Evolutionary conservation across 768 basidiomycete genomes (phyloP).

Genomic region (Suillus subaureus): DNA sequence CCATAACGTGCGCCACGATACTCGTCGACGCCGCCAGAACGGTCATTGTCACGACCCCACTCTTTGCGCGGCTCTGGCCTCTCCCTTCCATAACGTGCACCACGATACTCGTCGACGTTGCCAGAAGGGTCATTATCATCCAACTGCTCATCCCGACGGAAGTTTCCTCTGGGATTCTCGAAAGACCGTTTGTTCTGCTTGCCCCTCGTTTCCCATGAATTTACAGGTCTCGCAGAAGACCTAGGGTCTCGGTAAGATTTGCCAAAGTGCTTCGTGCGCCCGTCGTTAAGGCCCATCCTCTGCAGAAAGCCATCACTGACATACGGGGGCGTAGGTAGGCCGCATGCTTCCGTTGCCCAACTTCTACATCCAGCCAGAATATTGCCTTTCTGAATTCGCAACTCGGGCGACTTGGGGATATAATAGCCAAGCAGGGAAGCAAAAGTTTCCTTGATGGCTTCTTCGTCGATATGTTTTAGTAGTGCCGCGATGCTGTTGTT

Average conservation of each 20-base stretch:
- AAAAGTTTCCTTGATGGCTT: conserved; percentile 61
- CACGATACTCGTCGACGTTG: conserved; percentile 5
- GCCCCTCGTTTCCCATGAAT: conserved; percentile 10
- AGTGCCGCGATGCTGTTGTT: conserved; percentile 34
- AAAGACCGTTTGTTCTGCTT: conserved; percentile 3
- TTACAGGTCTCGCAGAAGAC: not conserved
- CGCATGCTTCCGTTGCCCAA: conserved; percentile 62
- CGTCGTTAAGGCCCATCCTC: conserved; percentile 38
- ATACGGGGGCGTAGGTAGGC: conserved; percentile 52
- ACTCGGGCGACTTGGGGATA: conserved; percentile 47
- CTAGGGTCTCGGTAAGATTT: conserved; percentile 3
- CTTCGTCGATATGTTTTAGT: conserved; percentile 43
- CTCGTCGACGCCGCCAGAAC: not conserved
- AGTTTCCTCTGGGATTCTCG: not conserved
- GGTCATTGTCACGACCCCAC: not conserved
- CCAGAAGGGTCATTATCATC: not conserved
- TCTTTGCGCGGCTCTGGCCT: not conserved
- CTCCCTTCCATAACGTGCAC: conserved; percentile 9
- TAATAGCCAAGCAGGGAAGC: conserved; percentile 76
- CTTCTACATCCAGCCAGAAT: conserved; percentile 59
- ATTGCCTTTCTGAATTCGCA: conserved; percentile 45
- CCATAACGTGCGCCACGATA: conserved; percentile 9
- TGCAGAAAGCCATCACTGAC: conserved; percentile 51
- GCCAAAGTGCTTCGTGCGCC: conserved; percentile 26
- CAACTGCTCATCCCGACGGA: not conserved